Base-by-base conservation (phyloP, 2,329 filamentous ascomycete genomes). In the Epichloe baconii region DNA sequence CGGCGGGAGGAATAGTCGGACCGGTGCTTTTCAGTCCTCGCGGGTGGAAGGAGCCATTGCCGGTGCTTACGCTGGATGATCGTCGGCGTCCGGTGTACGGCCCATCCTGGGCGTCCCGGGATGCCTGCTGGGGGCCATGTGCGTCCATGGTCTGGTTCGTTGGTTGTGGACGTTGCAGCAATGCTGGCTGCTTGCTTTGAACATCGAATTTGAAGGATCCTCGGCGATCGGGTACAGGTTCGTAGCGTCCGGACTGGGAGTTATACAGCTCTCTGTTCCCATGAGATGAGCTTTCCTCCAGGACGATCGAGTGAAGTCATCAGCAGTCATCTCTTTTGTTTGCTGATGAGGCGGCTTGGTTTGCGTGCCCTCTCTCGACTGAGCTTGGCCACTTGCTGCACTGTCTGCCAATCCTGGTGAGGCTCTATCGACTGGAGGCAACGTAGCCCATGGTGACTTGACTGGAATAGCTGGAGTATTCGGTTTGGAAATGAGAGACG, bases 201-300 rank as follows among this genome's bases (percentile, higher is more conserved):
- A 74, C 68, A 49, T 93, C 86, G 51, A 81, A 78, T 48, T 85
- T 80, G 56, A 79, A 71, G 34, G 85, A 81, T 17, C 79, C 80
- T 56, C 88, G 81, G 38, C 89, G 83, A 55, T 95, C 88, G 49
- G 78, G 73, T 3, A 90, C 91, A 15, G 90, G 89, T 64, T 97
- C 91, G 59, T 95, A 95, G 48, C 88, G 84, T 17, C 91, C 91
- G 50, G 88, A 95, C 51, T 94, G 86, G n/a, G 91, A 95, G 64
- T 97, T 96, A 70, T 83, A 97, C 0, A 97, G 73, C 65, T 97
- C 90, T 52, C 86, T 77, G 55, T 80, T 82, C 11, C 77, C 74
- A 51, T 78, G 74, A 0, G 72, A 63, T 37, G 76, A 74, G 5
- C 82, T 78, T 55, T 95, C 88, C 86, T 79, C 83, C 87, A 95